A percentile compares a stretch with the other conserved stretches of the same genome.
phyloP scores from a whole-genome alignment of 768 basidiomycete genomes.

The Hypholoma sublateritium region DNA sequence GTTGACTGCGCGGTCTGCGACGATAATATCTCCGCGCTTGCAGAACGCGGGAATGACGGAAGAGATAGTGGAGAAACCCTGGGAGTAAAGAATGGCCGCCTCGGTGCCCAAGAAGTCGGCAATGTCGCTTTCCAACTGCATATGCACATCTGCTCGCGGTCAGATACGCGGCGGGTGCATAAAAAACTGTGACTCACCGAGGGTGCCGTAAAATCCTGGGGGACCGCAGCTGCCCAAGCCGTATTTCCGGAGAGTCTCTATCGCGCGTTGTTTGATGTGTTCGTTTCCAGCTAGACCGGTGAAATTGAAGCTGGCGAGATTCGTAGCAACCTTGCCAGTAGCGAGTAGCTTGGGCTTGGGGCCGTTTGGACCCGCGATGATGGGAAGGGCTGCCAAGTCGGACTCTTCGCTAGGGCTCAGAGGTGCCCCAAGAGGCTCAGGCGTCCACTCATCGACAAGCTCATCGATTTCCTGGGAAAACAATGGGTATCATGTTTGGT shows the following conservation, averaged over 20 bases:
- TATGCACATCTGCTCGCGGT: conserved; percentile 74
- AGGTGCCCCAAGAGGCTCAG: conserved; percentile 76
- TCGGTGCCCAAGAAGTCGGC: conserved; percentile 91
- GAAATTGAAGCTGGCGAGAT: conserved; percentile 92
- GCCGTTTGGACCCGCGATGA: conserved; percentile 79
- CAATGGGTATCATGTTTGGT: background rate
- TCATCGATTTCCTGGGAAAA: conserved; percentile 84
- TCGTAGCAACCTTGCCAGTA: conserved; percentile 73
- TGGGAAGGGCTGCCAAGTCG: conserved; percentile 73
- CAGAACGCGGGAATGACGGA: conserved; percentile 97
- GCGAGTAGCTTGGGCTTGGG: conserved; percentile 78
- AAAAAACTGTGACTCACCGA: conserved; percentile 55
- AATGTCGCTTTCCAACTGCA: conserved; percentile 84
- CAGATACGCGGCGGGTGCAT: background rate
- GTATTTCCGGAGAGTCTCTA: conserved; percentile 84
- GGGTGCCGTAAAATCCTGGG: conserved; percentile 94
- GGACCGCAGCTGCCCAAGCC: conserved; percentile 96
- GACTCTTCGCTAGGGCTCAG: conserved; percentile 57
- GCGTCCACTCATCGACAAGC: conserved; percentile 92
- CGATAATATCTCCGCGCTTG: conserved; percentile 96
- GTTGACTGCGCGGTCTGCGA: conserved; percentile 96
- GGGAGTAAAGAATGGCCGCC: conserved; percentile 88
- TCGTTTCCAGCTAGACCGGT: conserved; percentile 88
- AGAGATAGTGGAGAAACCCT: conserved; percentile 87
- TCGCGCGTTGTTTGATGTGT: conserved; percentile 78